Evolutionary conservation across 495 filamentous ascomycete genomes (phyloP), one percentile per base, ranked within the genome.

Genomic region (Podospora anserina): DNA sequence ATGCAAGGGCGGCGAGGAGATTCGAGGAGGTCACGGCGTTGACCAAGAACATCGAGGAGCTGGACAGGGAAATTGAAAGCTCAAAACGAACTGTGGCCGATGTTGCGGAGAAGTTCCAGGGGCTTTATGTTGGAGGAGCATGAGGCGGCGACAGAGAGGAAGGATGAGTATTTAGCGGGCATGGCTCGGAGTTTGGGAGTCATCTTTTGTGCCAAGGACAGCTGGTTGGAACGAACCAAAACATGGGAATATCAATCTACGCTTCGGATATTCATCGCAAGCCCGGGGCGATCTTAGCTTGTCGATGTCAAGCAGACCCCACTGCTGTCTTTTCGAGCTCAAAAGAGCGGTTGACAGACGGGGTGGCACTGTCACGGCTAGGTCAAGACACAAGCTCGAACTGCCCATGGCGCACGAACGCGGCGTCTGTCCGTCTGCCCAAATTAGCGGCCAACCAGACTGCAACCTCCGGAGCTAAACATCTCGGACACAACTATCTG

Each of bases 21-120:
- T 97, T 97, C 68, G 95, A 99, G 75, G 95, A 99, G 76, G 92
- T 96, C 2, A 85, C 85, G 66, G 90, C 89, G 30, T 80, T 99
- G 66, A 87, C 88, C 20, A 82, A 88, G 73, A 99, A 97, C 76
- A 74, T 94, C 30, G 91, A 93, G 64, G 95, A 99, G 76, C 78
- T 99, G 60, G 90, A 88, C 53, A 84, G 79, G 27, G 95, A 99
- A 80, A 94, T 97, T 70, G 88, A 91, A 76, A 84, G 82, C 28
- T 81, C 93, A 15, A 84, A 80, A 28, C 73, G 78, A 30, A 80
- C 83, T 69, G 82, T 92, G 5, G 78, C 72, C 18, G 79, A 80
- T 30, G 80, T 91, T 39, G 89, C 91, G 66, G 77, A 80, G 69
- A 71, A 75, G 60, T 86, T 83, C 80, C 79, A 79, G 26, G 84